Conservation (phyloP, 2,329 filamentous ascomycete genomes). For the Penicillium capsulatum region DNA sequence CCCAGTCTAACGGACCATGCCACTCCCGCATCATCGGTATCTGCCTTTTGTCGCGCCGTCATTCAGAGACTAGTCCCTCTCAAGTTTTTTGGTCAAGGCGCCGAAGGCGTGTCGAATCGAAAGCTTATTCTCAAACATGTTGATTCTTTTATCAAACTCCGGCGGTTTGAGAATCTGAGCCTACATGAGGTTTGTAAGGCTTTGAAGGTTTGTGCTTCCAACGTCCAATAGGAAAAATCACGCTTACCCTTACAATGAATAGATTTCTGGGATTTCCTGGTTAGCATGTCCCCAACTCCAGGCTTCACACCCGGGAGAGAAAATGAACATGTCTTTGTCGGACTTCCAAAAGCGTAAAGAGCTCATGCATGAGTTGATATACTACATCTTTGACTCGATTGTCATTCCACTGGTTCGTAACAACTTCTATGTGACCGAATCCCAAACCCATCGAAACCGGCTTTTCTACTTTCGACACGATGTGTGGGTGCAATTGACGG, state of each 20-base stretch:
- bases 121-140: slow-evolving; percentile 60
- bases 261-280: slow-evolving; percentile 71
- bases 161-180: slow-evolving; percentile 75
- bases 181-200: slow-evolving; percentile 73
- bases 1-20: slow-evolving; percentile 61
- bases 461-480: slow-evolving; percentile 96
- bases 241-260: slow-evolving; percentile 4
- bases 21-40: slow-evolving; percentile 65
- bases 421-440: slow-evolving; percentile 95
- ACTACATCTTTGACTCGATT: slow-evolving; percentile 89
- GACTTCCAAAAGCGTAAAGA: slow-evolving; percentile 74
- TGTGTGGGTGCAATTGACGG: slow-evolving; percentile 72
- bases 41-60: slow-evolving; percentile 79
- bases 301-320: slow-evolving; percentile 17
- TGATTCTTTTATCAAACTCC: slow-evolving; percentile 71
- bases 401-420: slow-evolving; percentile 79
- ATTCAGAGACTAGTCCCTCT: slow-evolving; percentile 68
- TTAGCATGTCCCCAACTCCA: slow-evolving; percentile 53
- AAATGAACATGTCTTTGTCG: slow-evolving; percentile 59
- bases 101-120: slow-evolving; percentile 57
- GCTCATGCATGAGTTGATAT: slow-evolving; percentile 78
- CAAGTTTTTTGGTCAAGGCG: slow-evolving; percentile 65
- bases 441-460: slow-evolving; percentile 70
- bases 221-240: slow-evolving; percentile 1
- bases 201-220: slow-evolving; percentile 58